Base-by-base conservation (phyloP, 257 asterid genomes). In the Salvia miltiorrhiza region DNA sequence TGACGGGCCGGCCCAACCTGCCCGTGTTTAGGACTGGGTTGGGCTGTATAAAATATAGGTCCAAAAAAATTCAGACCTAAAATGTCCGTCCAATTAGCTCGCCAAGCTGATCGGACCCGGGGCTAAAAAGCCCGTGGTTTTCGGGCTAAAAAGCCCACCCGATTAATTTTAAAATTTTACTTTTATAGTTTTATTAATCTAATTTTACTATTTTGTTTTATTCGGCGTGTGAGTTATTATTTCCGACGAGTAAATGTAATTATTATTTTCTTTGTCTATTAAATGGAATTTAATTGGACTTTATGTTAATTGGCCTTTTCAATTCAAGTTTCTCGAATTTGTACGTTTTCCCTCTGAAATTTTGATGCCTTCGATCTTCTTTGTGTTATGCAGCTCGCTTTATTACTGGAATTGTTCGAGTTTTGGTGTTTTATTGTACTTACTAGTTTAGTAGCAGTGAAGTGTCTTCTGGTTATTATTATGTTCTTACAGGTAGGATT, bases 191-290 rank as follows among this genome's bases (percentile, higher is more conserved):
- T n/a, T n/a, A n/a, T n/a, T n/a, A n/a, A n/a, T n/a, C n/a, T n/a
- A n/a, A n/a, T n/a, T n/a, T n/a, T n/a, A n/a, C n/a, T n/a, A n/a
- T n/a, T n/a, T n/a, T n/a, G n/a, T n/a, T n/a, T n/a, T n/a, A n/a
- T 39, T 53, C 44, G 28, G 44, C 45, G 69, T 54, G 78, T 72
- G 57, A 66, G 52, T 52, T 32, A 16, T 39, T 35, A 32, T 39
- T 44, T 67, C 23, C 9, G 49, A 23, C 11, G 0, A 0, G 17
- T 26, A 1, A 45, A 4, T 17, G 5, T 9, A 8, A 4, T 44
- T 30, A 11, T 55, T 32, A n/a, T 35, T 1, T 44, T 63, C 20
- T 13, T 7, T 10, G 7, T n/a, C 16, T 14, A 7, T 64, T 5
- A 16, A 13, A 65, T 11, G 41, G 73, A 56, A 55, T 10, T 35